Evolutionary conservation across 1,284 basidiomycete genomes (phyloP).

Genomic region (Sanghuangporus baumii): DNA sequence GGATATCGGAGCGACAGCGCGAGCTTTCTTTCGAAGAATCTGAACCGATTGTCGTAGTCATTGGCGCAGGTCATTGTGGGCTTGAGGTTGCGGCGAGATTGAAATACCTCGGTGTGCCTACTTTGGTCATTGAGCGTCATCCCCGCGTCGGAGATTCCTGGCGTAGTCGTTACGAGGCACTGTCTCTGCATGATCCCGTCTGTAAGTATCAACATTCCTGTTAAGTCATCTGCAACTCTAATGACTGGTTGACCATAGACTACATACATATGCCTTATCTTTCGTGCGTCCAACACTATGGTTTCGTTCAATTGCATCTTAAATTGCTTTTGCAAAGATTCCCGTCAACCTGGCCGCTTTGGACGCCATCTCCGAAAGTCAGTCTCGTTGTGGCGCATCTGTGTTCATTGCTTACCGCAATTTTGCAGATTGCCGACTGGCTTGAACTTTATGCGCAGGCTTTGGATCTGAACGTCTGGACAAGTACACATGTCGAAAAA

Average conservation of each 20-base stretch:
- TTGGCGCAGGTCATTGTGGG: slow-evolving; percentile 66
- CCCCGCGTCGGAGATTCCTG: slow-evolving; percentile 55
- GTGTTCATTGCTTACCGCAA: slow-evolving; percentile 17
- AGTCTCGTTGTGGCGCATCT: not conserved
- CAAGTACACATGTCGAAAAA: slow-evolving; percentile 33
- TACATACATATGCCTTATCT: slow-evolving; percentile 54
- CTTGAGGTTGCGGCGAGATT: slow-evolving; percentile 54
- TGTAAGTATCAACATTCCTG: slow-evolving; percentile 36
- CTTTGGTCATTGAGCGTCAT: slow-evolving; percentile 50
- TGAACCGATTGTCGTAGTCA: slow-evolving; percentile 44
- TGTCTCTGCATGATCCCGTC: slow-evolving; percentile 61
- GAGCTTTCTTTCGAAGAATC: slow-evolving; percentile 36
- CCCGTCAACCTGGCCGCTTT: slow-evolving; percentile 36
- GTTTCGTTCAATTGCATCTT: not conserved
- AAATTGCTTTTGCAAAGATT: slow-evolving; percentile 22
- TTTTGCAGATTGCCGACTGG: slow-evolving; percentile 55
- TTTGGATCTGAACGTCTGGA: slow-evolving; percentile 65
- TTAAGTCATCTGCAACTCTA: not conserved
- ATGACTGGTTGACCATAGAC: slow-evolving; percentile 30
- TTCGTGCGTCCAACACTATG: slow-evolving; percentile 32
- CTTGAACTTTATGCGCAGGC: slow-evolving; percentile 60
- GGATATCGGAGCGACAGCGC: slow-evolving; percentile 33
- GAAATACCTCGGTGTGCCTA: slow-evolving; percentile 45
- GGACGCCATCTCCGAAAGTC: slow-evolving; percentile 49
- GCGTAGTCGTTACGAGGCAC: slow-evolving; percentile 51